Evolutionary conservation across 176 grass and related monocot species (phyloP).

Genomic region (Saccharum officinarum): DNA sequence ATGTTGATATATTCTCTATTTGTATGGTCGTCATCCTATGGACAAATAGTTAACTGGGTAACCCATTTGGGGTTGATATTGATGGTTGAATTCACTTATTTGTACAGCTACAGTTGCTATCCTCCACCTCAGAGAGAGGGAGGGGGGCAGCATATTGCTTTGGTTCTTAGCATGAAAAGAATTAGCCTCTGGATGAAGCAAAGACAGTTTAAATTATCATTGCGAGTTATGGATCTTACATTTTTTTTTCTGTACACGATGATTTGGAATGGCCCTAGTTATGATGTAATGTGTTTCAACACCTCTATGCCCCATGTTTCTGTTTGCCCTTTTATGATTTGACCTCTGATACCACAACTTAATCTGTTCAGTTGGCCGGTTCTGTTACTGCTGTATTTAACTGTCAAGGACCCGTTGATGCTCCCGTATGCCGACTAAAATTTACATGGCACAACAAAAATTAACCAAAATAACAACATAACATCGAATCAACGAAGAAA

Average conservation of each 20-base stretch:
- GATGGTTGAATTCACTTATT: constrained; percentile 9
- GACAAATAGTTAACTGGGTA: not conserved
- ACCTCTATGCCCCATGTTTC: constrained; percentile 8
- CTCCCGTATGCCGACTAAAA: constrained; percentile 27
- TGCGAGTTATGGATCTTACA: not conserved
- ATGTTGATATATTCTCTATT: constrained; percentile 19
- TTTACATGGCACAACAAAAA: too few species aligned
- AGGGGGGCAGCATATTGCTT: not conserved
- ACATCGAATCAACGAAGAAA: too few species aligned
- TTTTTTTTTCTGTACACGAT: constrained; percentile 13
- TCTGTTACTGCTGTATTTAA: constrained; percentile 91
- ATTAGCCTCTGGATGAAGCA: constrained; percentile 2
- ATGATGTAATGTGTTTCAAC: constrained; percentile 16
- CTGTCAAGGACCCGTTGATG: constrained; percentile 82
- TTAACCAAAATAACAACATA: too few species aligned
- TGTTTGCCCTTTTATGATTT: constrained; percentile 19
- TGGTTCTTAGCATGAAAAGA: constrained; percentile 25
- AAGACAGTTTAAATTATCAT: constrained; percentile 8
- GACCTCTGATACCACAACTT: constrained; percentile 24
- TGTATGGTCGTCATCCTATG: not conserved
- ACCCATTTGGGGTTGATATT: constrained; percentile 24
- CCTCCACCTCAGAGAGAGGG: not conserved
- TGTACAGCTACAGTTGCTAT: not conserved
- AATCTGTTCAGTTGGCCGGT: constrained; percentile 71
- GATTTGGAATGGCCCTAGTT: not conserved